Evolutionary conservation across 2,329 filamentous ascomycete genomes (phyloP), one percentile per base, ranked within the genome.

Genomic region (Scedosporium aurantiacum): DNA sequence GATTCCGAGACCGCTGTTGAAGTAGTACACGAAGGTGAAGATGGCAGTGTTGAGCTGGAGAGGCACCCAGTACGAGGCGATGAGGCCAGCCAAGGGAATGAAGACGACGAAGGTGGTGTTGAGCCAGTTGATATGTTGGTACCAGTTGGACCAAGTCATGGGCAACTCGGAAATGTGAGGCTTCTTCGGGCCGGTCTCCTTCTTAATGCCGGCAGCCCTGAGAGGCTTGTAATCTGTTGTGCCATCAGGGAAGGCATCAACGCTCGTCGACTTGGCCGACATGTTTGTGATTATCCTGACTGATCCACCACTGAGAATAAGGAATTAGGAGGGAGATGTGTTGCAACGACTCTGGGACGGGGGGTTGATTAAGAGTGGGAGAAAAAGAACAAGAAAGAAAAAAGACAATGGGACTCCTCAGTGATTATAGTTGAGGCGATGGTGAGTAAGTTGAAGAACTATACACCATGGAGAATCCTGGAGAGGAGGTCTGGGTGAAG

Each of bases 91-190:
- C 57, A 92, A 64, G 50, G 92, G 91, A 55, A 96, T 82, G 67
- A 88, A 80, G 66, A 95, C 74, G 72, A 96, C 93, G 72, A 96
- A 82, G 64, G 80, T 82, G 65, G 90, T 86, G 74, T 96, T 96
- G 67, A 96, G 82, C 91, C 91, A 96, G 82, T 96, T 91, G 79
- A 96, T 82, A 72, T 96, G 91, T 78, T 92, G 88, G 77, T 91
- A 86, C 89, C 90, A 94, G 79, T 96, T 96, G 69, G 80, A 78
- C 75, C 80, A 82, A 63, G 90, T 96, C 68, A 95, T 87, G 62
- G 89, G 88, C 65, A 84, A 83, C 66, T 95, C 91, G 66, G 90
- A 85, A 75, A 96, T 94, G 75, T 96, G 91, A 70, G 87, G 82
- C 78, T 95, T 96, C 79, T 87, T 78, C 63, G 72, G 52, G 63